Percentiles rank a stretch among this genome's conserved stretches.
Conservation (phyloP, 441 rosid genomes). For the Isatis lusitanica region DNA sequence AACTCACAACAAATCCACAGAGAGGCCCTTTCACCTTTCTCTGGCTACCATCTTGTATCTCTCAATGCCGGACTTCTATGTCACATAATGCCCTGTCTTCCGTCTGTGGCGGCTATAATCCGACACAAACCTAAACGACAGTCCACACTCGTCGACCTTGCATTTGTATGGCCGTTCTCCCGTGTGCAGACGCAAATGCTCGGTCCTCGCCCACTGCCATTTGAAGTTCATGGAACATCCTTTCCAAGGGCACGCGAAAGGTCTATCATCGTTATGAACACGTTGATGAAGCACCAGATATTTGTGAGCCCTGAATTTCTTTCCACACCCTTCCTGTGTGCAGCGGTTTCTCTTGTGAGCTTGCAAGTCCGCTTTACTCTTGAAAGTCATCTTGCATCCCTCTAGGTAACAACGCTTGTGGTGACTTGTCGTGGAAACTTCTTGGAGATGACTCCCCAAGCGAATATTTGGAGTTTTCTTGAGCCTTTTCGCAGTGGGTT, state of each 20-base stretch:
- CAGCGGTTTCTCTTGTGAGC: slow-evolving; percentile 80
- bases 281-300: slow-evolving; percentile 81
- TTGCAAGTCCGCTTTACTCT: slow-evolving; percentile 62
- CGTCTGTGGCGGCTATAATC: slow-evolving; percentile 94
- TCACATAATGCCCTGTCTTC: slow-evolving; percentile 75
- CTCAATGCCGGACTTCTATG: slow-evolving; percentile 32
- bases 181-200: slow-evolving; percentile 90
- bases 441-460: slow-evolving; percentile 25
- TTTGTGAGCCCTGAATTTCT: slow-evolving; percentile 84
- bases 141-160: slow-evolving; percentile 77
- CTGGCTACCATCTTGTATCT: slow-evolving; percentile 5
- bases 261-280: slow-evolving; percentile 88
- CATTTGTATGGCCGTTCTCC: slow-evolving; percentile 93
- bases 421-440: slow-evolving; percentile 36
- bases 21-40: not conserved
- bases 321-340: slow-evolving; percentile 78
- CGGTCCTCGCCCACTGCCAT: slow-evolving; percentile 99
- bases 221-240: slow-evolving; percentile 89
- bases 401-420: slow-evolving; percentile 67
- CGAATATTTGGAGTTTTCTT: slow-evolving; percentile 38
- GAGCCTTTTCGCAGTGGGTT: slow-evolving; percentile 39
- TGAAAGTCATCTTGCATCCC: slow-evolving; percentile 84
- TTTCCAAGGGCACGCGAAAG: slow-evolving; percentile 86
- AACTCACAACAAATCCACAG: slow-evolving; percentile 1
- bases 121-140: slow-evolving; percentile 91